These are phyloP conservation scores for Penicillium angulare DNA, from an alignment of 495 filamentous ascomycete genomes.

Conservation along the genomic window DNA sequence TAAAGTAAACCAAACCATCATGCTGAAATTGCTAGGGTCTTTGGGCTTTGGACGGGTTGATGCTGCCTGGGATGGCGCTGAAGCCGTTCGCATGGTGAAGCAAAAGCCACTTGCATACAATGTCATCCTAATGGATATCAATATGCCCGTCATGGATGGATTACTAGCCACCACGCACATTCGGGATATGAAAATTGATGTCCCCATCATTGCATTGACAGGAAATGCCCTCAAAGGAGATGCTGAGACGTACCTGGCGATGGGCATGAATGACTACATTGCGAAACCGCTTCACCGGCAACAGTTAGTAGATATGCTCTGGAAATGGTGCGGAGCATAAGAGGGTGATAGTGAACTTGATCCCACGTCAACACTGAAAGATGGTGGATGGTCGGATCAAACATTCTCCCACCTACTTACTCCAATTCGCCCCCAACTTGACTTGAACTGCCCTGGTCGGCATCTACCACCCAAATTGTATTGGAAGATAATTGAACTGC, in stretches of 20 bases:
- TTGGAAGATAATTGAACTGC: not conserved
- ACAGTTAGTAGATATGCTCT: slow-evolving; percentile 32
- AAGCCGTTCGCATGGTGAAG: slow-evolving; percentile 54
- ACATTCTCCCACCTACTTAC: too few species aligned
- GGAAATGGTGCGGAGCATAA: slow-evolving; percentile 39
- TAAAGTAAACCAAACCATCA: slow-evolving; percentile 62
- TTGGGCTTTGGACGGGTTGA: slow-evolving; percentile 55
- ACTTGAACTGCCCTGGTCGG: too few species aligned
- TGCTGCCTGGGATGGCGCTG: slow-evolving; percentile 53
- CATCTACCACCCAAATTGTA: not conserved
- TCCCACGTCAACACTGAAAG: too few species aligned
- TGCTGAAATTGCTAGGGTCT: slow-evolving; percentile 54
- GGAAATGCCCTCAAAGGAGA: slow-evolving; percentile 64
- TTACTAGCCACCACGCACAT: slow-evolving; percentile 62
- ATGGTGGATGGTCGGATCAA: too few species aligned
- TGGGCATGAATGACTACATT: slow-evolving; percentile 64
- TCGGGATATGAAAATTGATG: slow-evolving; percentile 46
- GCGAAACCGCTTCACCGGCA: slow-evolving; percentile 58
- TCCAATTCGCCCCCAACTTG: too few species aligned
- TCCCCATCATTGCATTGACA: slow-evolving; percentile 64
- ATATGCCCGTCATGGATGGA: slow-evolving; percentile 73
- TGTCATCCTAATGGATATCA: slow-evolving; percentile 61
- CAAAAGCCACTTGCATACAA: slow-evolving; percentile 52
- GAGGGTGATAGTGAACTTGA: too few species aligned
- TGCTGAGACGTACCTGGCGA: slow-evolving; percentile 53